Evolutionary conservation across 176 grass and related monocot species (phyloP).

Genomic region (Cocos nucifera): DNA sequence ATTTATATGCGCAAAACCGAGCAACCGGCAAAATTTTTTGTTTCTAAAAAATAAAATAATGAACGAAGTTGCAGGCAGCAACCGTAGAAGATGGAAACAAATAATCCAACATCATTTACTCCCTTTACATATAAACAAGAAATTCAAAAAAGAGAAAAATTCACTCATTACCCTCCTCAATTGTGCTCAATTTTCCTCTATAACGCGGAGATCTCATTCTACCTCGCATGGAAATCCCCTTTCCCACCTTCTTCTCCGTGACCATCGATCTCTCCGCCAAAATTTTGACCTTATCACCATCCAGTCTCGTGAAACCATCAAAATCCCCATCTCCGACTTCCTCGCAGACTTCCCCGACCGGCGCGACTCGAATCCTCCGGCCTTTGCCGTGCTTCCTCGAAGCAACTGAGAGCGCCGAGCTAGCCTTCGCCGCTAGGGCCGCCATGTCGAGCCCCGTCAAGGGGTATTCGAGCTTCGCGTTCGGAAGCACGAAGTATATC

Average conservation of each 20-base stretch:
- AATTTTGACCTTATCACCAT: slow-evolving; percentile 22
- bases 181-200: slow-evolving; percentile 30
- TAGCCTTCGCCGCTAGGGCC: slow-evolving; percentile 42
- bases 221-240: too few relatives aligned
- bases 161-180: slow-evolving; percentile 31
- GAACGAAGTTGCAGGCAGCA: too few relatives aligned
- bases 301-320: neutral
- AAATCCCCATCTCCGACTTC: too few relatives aligned
- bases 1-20: too few relatives aligned
- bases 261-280: neutral
- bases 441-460: slow-evolving; percentile 46
- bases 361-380: slow-evolving; percentile 24
- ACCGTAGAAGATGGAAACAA: too few relatives aligned
- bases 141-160: neutral
- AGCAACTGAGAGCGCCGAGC: slow-evolving; percentile 17
- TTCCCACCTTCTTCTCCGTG: slow-evolving; percentile 7
- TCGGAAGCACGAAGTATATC: slow-evolving; percentile 51
- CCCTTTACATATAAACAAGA: too few relatives aligned
- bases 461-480: slow-evolving; percentile 5
- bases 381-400: neutral
- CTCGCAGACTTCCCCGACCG: slow-evolving; percentile 5
- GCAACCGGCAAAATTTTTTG: too few relatives aligned
- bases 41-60: too few relatives aligned
- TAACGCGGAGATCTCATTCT: slow-evolving; percentile 8
- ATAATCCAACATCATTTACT: too few relatives aligned